Evolutionary conservation across 148 eudicot genomes (phyloP).

Genomic region (Oxyria digyna): DNA sequence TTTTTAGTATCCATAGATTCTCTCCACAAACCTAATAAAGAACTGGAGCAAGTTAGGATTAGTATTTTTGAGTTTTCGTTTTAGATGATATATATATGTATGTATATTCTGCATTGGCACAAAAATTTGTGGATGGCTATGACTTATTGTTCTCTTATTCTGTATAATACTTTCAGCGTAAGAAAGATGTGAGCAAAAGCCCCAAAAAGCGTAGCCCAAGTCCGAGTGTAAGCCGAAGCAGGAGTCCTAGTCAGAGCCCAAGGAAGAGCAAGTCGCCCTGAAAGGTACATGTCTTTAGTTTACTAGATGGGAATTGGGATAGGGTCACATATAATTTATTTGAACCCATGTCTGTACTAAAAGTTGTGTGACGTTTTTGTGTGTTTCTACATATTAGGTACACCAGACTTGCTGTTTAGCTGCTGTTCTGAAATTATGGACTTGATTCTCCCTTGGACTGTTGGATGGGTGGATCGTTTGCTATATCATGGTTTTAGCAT

Average conservation of each 20-base stretch:
- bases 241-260: slow-evolving; percentile 23
- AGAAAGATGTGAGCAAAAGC: slow-evolving; percentile 22
- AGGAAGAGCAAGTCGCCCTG: slow-evolving; percentile 7
- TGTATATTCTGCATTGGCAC: neutral
- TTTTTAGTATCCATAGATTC: neutral
- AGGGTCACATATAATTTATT: neutral
- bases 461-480: neutral
- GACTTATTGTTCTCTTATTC: neutral
- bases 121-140: neutral
- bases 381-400: neutral
- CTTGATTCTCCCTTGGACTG: neutral
- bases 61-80: no score
- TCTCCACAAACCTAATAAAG: neutral
- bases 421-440: neutral
- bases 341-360: neutral
- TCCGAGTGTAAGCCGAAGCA: slow-evolving; percentile 19
- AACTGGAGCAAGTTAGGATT: neutral
- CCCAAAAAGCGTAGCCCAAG: slow-evolving; percentile 23
- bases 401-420: neutral
- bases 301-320: neutral
- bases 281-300: neutral
- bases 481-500: neutral
- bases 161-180: slow-evolving; percentile 17
- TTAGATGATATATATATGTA: no score
- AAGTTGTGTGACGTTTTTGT: neutral